A percentile compares a stretch with the other conserved stretches of the same genome.
phyloP scores from a whole-genome alignment of 2,329 filamentous ascomycete species.

The Cladosporium sp. region DNA sequence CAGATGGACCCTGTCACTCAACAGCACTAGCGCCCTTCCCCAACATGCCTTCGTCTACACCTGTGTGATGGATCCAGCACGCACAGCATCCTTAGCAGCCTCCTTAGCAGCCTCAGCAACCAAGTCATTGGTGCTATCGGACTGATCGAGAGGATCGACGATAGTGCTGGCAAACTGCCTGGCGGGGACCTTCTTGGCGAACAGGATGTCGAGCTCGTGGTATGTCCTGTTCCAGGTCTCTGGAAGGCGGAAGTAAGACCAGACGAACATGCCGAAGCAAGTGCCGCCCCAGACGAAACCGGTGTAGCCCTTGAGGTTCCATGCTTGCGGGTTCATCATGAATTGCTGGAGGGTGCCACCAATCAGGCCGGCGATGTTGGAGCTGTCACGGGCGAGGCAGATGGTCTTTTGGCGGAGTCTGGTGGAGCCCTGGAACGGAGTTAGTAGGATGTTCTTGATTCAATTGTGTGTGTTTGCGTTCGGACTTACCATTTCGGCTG shows the following conservation, averaged over 20 bases:
- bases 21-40: too few species aligned
- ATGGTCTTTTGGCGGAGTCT: constrained; percentile 18
- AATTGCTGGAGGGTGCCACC: constrained; percentile 23
- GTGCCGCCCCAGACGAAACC: constrained; percentile 28
- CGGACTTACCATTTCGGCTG: constrained; percentile 16
- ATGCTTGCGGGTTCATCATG: constrained; percentile 20
- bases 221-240: constrained; percentile 34
- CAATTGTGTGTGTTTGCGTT: too few species aligned
- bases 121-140: constrained; percentile 4
- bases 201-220: constrained; percentile 36
- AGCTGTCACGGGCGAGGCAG: constrained; percentile 22
- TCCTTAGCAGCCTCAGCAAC: constrained; percentile 10
- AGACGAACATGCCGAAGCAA: constrained; percentile 28
- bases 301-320: constrained; percentile 30
- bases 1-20: too few species aligned
- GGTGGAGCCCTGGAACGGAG: background rate
- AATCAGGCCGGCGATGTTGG: constrained; percentile 25
- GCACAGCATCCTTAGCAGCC: constrained; percentile 10
- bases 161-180: constrained; percentile 23
- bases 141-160: constrained; percentile 15
- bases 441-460: background rate
- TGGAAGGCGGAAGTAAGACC: constrained; percentile 32
- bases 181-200: constrained; percentile 28
- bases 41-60: background rate
- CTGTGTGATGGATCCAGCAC: constrained; percentile 4